A percentile compares a stretch with the other conserved stretches of the same genome.
Evolutionary conservation across 345 rosid genomes (phyloP).

Genomic region (Eucalyptus urophylla): DNA sequence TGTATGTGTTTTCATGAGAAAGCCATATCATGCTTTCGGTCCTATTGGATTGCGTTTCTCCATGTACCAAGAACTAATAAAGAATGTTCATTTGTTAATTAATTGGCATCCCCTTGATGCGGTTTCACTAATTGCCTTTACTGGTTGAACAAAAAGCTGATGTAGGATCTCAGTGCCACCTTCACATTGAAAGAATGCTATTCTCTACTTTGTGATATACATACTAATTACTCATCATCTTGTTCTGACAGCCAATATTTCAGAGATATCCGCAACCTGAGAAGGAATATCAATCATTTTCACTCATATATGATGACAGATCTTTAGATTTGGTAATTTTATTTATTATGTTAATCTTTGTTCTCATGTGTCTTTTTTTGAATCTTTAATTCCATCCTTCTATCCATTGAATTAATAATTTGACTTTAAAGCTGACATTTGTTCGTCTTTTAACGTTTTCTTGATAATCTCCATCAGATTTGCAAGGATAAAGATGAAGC

Average conservation of each 20-base stretch:
- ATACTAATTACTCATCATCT: not conserved
- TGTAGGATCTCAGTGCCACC: not conserved
- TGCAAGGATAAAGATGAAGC: slow-evolving; percentile 89
- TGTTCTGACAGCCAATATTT: slow-evolving; percentile 50
- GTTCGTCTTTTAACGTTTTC: not conserved
- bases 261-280: slow-evolving; percentile 77
- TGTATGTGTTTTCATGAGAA: not conserved
- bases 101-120: not conserved
- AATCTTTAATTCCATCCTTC: not conserved
- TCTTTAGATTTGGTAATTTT: slow-evolving; percentile 66
- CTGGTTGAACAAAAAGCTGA: not conserved
- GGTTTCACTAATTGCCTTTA: not conserved
- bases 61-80: not conserved
- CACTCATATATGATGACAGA: slow-evolving; percentile 60
- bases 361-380: not conserved
- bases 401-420: not conserved
- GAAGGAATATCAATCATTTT: slow-evolving; percentile 83
- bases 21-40: not conserved
- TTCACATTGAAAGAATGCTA: not conserved
- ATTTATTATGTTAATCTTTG: not conserved
- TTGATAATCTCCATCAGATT: slow-evolving; percentile 19
- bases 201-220: not conserved
- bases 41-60: not conserved
- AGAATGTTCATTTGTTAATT: not conserved
- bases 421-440: not conserved